Conservation (phyloP, 1,284 basidiomycete species). For the Pyrrhoderma lamaoense region DNA sequence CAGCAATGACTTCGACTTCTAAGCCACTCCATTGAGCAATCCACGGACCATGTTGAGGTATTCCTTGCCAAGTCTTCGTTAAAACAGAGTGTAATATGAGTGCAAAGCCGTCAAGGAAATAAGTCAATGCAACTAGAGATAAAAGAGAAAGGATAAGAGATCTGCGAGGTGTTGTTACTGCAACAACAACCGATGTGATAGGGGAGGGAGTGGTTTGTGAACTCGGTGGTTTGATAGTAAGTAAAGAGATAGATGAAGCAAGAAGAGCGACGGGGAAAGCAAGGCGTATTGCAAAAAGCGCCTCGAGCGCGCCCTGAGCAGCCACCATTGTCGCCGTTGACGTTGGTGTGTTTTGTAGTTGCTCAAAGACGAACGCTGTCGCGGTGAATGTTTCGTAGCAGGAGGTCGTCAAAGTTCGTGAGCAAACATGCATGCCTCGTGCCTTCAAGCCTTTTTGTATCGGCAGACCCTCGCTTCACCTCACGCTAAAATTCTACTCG, state of each 20-base stretch:
- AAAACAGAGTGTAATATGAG: slow-evolving; percentile 60
- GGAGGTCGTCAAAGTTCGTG: slow-evolving; percentile 19
- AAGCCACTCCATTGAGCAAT: slow-evolving; percentile 47
- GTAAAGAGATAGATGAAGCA: slow-evolving; percentile 50
- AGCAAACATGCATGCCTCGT: slow-evolving; percentile 15
- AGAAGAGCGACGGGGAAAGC: slow-evolving; percentile 58
- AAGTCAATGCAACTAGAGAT: slow-evolving; percentile 67
- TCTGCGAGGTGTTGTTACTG: slow-evolving; percentile 61
- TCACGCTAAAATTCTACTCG: slow-evolving; percentile 2
- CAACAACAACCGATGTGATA: slow-evolving; percentile 70
- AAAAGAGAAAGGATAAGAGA: slow-evolving; percentile 63
- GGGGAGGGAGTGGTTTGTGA: slow-evolving; percentile 37
- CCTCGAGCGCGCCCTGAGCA: slow-evolving; percentile 26
- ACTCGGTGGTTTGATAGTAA: slow-evolving; percentile 40
- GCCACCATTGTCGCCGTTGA: slow-evolving; percentile 19
- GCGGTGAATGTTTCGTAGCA: slow-evolving; percentile 12
- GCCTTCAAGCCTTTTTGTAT: slow-evolving; percentile 5
- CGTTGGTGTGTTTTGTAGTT: slow-evolving; percentile 16
- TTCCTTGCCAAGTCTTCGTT: slow-evolving; percentile 49
- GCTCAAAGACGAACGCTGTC: slow-evolving; percentile 15
- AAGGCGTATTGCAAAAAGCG: slow-evolving; percentile 52
- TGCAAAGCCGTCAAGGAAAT: slow-evolving; percentile 77
- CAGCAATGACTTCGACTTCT: slow-evolving; percentile 58
- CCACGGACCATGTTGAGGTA: slow-evolving; percentile 15
- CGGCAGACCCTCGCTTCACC: neutral